A percentile compares a stretch with the other conserved stretches of the same genome.
Evolutionary conservation across 768 basidiomycete genomes (phyloP).

Genomic region (Macrocybe gigantea): DNA sequence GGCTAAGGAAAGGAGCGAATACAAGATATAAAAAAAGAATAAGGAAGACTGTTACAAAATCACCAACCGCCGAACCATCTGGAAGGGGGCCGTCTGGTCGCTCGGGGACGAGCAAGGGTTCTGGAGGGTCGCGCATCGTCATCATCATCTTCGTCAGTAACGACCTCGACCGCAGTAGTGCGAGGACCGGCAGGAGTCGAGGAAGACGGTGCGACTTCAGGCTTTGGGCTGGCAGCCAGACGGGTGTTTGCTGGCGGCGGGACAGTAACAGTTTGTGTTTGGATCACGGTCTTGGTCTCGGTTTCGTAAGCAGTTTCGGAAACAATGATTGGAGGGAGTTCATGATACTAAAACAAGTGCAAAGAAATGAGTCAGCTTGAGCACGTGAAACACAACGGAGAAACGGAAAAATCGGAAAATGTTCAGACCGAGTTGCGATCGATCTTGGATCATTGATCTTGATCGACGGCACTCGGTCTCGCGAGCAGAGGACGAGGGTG

Average conservation of each 20-base stretch:
- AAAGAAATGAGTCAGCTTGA: constrained; percentile 22
- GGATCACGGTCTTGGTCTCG: constrained; percentile 60
- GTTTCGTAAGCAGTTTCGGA: constrained; percentile 46
- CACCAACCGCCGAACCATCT: constrained; percentile 62
- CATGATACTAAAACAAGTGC: constrained; percentile 30
- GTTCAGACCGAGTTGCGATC: constrained; percentile 24
- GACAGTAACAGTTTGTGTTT: constrained; percentile 62
- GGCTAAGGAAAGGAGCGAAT: constrained; percentile 27
- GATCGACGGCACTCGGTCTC: constrained; percentile 27
- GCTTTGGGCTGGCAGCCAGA: constrained; percentile 65
- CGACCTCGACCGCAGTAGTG: constrained; percentile 67
- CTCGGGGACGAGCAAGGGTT: constrained; percentile 33
- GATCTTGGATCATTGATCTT: constrained; percentile 15
- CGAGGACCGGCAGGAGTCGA: constrained; percentile 60
- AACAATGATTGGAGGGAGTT: constrained; percentile 41
- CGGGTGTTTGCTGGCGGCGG: constrained; percentile 79
- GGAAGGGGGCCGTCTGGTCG: constrained; percentile 41
- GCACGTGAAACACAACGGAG: constrained; percentile 20
- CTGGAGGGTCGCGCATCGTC: constrained; percentile 33
- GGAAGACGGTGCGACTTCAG: constrained; percentile 53
- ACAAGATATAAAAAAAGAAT: constrained; percentile 24
- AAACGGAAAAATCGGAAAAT: constrained; percentile 33
- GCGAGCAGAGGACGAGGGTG: constrained; percentile 61
- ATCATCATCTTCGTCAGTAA: constrained; percentile 53
- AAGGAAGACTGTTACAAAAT: constrained; percentile 9